Evolutionary conservation across 2,329 filamentous ascomycete genomes (phyloP).

Genomic region (Furcasterigmium furcatum): DNA sequence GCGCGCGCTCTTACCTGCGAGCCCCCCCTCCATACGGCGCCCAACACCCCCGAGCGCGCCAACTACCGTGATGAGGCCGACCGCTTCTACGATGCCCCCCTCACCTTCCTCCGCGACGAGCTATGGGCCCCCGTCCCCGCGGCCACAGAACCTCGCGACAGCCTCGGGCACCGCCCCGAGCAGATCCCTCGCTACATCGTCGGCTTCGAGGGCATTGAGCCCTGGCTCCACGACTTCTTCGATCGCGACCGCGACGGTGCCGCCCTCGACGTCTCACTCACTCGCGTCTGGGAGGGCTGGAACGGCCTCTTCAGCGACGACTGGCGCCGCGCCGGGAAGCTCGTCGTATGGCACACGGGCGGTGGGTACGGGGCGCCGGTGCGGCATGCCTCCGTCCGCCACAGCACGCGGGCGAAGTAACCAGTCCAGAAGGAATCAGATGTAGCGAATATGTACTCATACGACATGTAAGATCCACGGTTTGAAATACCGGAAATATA

Average conservation of each 20-base stretch:
- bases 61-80: constrained; percentile 87
- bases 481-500: too few species aligned
- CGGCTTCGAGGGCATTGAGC: constrained; percentile 58
- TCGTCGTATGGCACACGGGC: constrained; percentile 59
- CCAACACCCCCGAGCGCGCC: constrained; percentile 58
- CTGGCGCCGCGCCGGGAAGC: constrained; percentile 48
- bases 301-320: constrained; percentile 65
- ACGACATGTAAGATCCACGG: too few species aligned
- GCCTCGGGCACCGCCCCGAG: constrained; percentile 12
- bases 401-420: not conserved
- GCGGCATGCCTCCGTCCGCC: too few species aligned
- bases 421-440: not conserved
- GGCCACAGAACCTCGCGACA: not conserved
- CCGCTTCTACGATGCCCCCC: constrained; percentile 72
- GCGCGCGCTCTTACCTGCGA: constrained; percentile 90
- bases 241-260: constrained; percentile 29
- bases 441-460: too few species aligned
- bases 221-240: constrained; percentile 41
- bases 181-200: constrained; percentile 55
- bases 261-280: constrained; percentile 37
- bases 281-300: constrained; percentile 51
- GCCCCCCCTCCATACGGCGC: constrained; percentile 64
- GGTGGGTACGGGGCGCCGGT: constrained; percentile 18
- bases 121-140: constrained; percentile 35
- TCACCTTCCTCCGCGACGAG: constrained; percentile 51